Percentiles rank a stretch among this genome's conserved stretches.
Evolutionary conservation across 2,329 filamentous ascomycete species (phyloP).

Genomic region (Penicillium sp.): DNA sequence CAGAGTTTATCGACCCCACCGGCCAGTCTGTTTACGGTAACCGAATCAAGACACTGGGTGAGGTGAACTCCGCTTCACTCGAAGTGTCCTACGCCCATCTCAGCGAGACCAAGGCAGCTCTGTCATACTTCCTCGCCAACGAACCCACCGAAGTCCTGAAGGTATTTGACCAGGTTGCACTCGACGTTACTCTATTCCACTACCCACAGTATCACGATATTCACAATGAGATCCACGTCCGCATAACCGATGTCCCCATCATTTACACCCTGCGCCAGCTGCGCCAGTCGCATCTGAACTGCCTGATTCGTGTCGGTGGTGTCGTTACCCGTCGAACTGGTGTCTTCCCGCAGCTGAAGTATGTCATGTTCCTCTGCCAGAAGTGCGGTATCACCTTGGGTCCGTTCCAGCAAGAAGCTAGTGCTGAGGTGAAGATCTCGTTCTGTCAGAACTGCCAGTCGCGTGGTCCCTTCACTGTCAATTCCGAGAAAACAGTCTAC

Average conservation of each 20-base stretch:
- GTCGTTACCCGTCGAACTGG: constrained; percentile 92
- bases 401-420: constrained; percentile 96
- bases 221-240: constrained; percentile 95
- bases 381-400: constrained; percentile 91
- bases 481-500: constrained; percentile 97
- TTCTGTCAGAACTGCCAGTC: constrained; percentile 97
- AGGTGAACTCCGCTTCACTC: constrained; percentile 91
- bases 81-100: constrained; percentile 96
- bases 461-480: constrained; percentile 88
- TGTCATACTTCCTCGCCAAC: constrained; percentile 95
- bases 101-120: constrained; percentile 81
- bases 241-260: constrained; percentile 90
- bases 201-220: constrained; percentile 98
- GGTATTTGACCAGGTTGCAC: constrained; percentile 92
- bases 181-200: constrained; percentile 92
- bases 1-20: constrained; percentile 87
- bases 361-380: constrained; percentile 94
- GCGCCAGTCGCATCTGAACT: constrained; percentile 93
- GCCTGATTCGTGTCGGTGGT: constrained; percentile 86
- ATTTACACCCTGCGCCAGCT: constrained; percentile 94
- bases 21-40: constrained; percentile 93
- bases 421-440: constrained; percentile 90
- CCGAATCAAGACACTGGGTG: constrained; percentile 90
- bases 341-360: constrained; percentile 96
- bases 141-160: constrained; percentile 92